Evolutionary conservation across 2,329 filamentous ascomycete genomes (phyloP).

Genomic region (Aureobasidium sp.): DNA sequence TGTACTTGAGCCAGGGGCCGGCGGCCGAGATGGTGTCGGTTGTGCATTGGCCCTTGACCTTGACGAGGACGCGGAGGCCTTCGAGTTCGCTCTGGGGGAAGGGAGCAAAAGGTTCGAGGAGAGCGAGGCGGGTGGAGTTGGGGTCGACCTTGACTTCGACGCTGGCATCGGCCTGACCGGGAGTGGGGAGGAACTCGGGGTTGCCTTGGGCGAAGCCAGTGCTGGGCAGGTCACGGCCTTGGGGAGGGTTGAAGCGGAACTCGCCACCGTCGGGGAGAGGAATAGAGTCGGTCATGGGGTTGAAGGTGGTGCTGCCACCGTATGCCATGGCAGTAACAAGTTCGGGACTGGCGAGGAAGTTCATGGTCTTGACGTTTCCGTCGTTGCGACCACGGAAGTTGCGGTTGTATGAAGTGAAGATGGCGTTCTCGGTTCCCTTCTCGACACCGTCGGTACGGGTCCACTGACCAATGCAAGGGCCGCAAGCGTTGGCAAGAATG

Average conservation of each 20-base stretch:
- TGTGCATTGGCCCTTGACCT: slow-evolving; percentile 95
- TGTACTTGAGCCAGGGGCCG: slow-evolving; percentile 97
- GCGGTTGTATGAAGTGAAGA: slow-evolving; percentile 94
- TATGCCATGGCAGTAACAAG: slow-evolving; percentile 95
- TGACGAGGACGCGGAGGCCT: slow-evolving; percentile 80
- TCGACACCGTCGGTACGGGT: slow-evolving; percentile 74
- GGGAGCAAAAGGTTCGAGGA: slow-evolving; percentile 79
- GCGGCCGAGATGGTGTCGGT: slow-evolving; percentile 98
- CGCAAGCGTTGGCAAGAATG: slow-evolving; percentile 90
- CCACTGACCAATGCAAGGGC: slow-evolving; percentile 86
- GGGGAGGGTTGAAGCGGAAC: slow-evolving; percentile 77
- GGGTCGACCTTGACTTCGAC: slow-evolving; percentile 72
- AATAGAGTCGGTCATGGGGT: slow-evolving; percentile 82
- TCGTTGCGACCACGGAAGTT: slow-evolving; percentile 98
- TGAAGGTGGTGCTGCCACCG: slow-evolving; percentile 83
- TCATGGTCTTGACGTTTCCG: slow-evolving; percentile 94
- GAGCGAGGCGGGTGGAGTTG: slow-evolving; percentile 78
- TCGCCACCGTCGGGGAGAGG: slow-evolving; percentile 63
- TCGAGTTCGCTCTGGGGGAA: slow-evolving; percentile 71
- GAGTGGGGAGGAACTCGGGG: slow-evolving; percentile 61
- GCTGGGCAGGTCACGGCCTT: slow-evolving; percentile 51
- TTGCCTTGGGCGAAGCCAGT: slow-evolving; percentile 77
- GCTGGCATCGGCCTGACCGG: slow-evolving; percentile 60
- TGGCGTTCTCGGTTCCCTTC: slow-evolving; percentile 86
- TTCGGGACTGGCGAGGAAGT: slow-evolving; percentile 94